These are phyloP conservation scores for Gynandropsis gynandra DNA, from an alignment of 345 rosid genomes.

Conservation along the genomic window DNA sequence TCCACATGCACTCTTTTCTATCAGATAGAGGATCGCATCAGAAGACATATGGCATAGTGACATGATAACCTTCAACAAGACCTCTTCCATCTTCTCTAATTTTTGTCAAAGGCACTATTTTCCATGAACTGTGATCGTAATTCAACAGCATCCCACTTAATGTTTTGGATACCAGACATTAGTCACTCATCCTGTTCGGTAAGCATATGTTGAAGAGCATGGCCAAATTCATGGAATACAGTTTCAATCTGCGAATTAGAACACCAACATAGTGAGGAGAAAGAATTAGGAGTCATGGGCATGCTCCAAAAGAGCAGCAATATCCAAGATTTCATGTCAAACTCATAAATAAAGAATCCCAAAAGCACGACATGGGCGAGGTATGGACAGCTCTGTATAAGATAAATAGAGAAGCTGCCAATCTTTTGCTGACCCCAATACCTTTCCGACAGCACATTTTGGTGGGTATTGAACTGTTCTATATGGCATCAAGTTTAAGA, in stretches of 20 bases:
- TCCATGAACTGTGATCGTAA: conserved; percentile 98
- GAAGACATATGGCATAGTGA: no score
- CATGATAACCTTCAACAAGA: no score
- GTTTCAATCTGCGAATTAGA: conserved; percentile 67
- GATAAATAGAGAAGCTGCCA: background rate
- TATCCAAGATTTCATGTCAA: conserved; percentile 14
- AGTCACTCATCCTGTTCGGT: conserved; percentile 90
- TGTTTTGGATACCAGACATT: conserved; percentile 77
- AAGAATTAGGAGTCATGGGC: conserved; percentile 12
- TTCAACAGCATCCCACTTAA: conserved; percentile 99
- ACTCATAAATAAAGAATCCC: background rate
- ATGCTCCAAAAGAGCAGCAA: background rate
- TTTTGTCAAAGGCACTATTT: no score
- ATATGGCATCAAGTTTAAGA: conserved; percentile 4
- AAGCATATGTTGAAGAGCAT: conserved; percentile 97
- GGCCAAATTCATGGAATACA: conserved; percentile 98
- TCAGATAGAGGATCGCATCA: no score
- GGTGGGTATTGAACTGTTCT: conserved; percentile 3
- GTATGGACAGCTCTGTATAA: conserved; percentile 15
- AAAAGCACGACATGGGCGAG: background rate
- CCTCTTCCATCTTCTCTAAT: no score
- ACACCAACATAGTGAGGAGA: background rate
- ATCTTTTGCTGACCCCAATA: conserved; percentile 11
- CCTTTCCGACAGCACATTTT: background rate
- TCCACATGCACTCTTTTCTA: no score